These are phyloP conservation scores for Mycena olivaceomarginata DNA, from an alignment of 768 basidiomycete genomes.

Conservation along the genomic window DNA sequence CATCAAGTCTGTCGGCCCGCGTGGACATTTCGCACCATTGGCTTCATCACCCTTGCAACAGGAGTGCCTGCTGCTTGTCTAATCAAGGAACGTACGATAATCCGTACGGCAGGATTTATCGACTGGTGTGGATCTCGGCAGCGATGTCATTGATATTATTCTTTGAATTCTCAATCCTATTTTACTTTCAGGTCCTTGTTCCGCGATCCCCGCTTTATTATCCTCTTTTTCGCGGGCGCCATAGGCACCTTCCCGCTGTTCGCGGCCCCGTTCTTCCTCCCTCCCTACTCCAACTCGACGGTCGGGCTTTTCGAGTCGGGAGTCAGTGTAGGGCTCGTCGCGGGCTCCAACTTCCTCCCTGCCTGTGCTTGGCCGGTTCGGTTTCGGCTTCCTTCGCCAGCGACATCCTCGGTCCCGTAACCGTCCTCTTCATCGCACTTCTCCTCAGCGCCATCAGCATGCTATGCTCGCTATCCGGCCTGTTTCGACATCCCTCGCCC, in stretches of 20 bases:
- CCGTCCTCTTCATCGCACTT: slow-evolving; percentile 50
- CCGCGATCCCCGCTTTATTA: slow-evolving; percentile 47
- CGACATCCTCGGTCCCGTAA: slow-evolving; percentile 54
- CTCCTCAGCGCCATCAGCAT: slow-evolving; percentile 53
- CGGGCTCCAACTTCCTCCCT: slow-evolving; percentile 57
- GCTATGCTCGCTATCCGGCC: slow-evolving; percentile 51
- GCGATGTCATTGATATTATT: neutral
- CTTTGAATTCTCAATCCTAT: neutral
- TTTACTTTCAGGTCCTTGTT: slow-evolving; percentile 50
- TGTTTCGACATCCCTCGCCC: slow-evolving; percentile 48
- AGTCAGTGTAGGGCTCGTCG: slow-evolving; percentile 54
- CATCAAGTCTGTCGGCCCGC: slow-evolving; percentile 49
- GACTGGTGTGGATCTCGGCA: slow-evolving; percentile 14
- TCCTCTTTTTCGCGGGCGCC: slow-evolving; percentile 55
- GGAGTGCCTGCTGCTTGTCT: slow-evolving; percentile 53
- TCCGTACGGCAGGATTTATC: slow-evolving; percentile 49
- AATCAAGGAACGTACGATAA: slow-evolving; percentile 39
- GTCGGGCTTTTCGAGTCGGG: slow-evolving; percentile 45
- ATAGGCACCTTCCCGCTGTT: slow-evolving; percentile 59
- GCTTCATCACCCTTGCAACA: slow-evolving; percentile 48
- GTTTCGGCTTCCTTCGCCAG: slow-evolving; percentile 49
- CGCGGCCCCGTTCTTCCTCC: slow-evolving; percentile 60
- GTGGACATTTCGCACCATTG: slow-evolving; percentile 57
- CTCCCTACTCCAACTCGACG: slow-evolving; percentile 55
- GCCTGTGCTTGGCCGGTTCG: slow-evolving; percentile 52